Conservation (phyloP, 495 filamentous ascomycete genomes). For the Glarea lozoyensis region DNA sequence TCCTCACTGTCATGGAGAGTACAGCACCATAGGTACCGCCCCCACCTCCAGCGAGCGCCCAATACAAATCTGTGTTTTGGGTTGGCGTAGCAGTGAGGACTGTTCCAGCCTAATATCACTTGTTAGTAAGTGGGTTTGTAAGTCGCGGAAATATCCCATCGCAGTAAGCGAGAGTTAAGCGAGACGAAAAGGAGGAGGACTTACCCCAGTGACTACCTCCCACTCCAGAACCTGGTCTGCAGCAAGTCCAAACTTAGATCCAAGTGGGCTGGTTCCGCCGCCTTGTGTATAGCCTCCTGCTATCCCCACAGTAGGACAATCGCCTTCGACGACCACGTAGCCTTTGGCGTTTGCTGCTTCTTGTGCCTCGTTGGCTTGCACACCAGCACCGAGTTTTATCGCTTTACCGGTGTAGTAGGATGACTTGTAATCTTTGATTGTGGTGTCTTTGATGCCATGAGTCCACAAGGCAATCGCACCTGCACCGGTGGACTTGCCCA, state of each 20-base stretch:
- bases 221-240: slow-evolving; percentile 50
- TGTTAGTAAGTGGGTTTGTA: too few relatives aligned
- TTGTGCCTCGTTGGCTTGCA: slow-evolving; percentile 43
- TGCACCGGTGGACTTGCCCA: slow-evolving; percentile 41
- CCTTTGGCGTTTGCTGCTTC: slow-evolving; percentile 31
- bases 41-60: slow-evolving; percentile 52
- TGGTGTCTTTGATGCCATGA: slow-evolving; percentile 38
- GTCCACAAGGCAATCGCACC: slow-evolving; percentile 43
- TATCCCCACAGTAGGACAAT: slow-evolving; percentile 40
- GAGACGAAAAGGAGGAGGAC: too few relatives aligned
- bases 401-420: slow-evolving; percentile 31
- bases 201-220: slow-evolving; percentile 50
- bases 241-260: slow-evolving; percentile 42
- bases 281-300: slow-evolving; percentile 45
- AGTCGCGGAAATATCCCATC: too few relatives aligned
- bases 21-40: slow-evolving; percentile 42
- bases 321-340: slow-evolving; percentile 40
- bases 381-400: slow-evolving; percentile 42
- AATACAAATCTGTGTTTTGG: slow-evolving; percentile 46
- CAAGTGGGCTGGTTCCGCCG: slow-evolving; percentile 50
- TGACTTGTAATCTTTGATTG: slow-evolving; percentile 32
- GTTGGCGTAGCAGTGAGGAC: slow-evolving; percentile 32
- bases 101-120: slow-evolving; percentile 29
- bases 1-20: slow-evolving; percentile 33
- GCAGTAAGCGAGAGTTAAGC: too few relatives aligned